These are phyloP conservation scores for Magnolia sinica DNA, from an alignment of 164 flowering plant species.

Conservation along the genomic window DNA sequence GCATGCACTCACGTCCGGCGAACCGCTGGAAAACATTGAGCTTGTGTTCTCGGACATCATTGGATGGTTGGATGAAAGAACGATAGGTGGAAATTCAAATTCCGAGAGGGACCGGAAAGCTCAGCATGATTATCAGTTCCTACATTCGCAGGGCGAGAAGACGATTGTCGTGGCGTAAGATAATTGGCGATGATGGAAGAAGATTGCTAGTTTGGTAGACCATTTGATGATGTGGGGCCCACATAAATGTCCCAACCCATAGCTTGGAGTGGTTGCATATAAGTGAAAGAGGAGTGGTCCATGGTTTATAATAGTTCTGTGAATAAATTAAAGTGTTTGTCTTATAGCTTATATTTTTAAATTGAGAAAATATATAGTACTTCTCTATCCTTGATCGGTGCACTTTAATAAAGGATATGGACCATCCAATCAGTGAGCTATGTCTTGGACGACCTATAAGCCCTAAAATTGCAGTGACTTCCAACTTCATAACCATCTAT, in stretches of 20 bases:
- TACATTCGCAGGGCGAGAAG: background rate
- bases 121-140: constrained; percentile 11
- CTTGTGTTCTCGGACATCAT: constrained; percentile 64
- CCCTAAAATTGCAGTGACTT: too few relatives aligned
- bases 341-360: background rate
- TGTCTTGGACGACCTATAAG: too few relatives aligned
- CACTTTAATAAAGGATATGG: too few relatives aligned
- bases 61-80: constrained; percentile 56
- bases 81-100: constrained; percentile 26
- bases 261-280: background rate
- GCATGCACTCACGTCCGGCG: constrained; percentile 82
- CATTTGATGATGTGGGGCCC: background rate
- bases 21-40: constrained; percentile 46
- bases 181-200: too few relatives aligned
- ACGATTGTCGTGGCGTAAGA: background rate
- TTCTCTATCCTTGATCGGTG: too few relatives aligned
- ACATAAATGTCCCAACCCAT: background rate
- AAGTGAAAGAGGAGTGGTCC: background rate
- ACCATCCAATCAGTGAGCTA: too few relatives aligned
- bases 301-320: background rate
- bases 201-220: background rate
- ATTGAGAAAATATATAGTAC: too few relatives aligned
- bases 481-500: too few relatives aligned
- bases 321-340: background rate
- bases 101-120: constrained; percentile 33